These are phyloP conservation scores for Dictyostelium intermedium DNA, from an alignment of 78 protist genomes.

Conservation along the genomic window DNA sequence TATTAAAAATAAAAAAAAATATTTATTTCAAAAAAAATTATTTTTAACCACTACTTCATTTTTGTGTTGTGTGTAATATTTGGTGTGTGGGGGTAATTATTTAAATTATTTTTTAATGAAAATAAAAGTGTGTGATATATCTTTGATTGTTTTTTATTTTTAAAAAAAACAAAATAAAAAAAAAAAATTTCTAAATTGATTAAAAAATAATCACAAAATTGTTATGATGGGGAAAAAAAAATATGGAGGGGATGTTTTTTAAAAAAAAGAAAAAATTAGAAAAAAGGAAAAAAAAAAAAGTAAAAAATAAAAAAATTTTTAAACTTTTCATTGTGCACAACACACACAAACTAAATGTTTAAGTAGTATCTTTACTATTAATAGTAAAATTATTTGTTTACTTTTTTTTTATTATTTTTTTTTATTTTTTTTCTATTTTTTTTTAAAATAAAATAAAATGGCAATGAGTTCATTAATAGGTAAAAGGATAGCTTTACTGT, in stretches of 20 bases:
- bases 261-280: no score
- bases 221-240: no score
- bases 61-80: background rate
- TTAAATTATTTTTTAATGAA: background rate
- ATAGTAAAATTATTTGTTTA: background rate
- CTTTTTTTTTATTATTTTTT: background rate
- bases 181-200: no score
- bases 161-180: no score
- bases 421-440: background rate
- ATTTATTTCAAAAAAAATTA: background rate
- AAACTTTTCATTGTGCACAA: background rate
- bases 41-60: background rate
- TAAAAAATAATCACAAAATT: no score
- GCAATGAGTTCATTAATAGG: background rate
- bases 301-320: no score
- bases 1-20: background rate
- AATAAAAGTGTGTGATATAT: background rate
- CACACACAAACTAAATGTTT: background rate
- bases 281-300: no score
- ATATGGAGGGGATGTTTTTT: no score
- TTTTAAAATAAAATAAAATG: background rate
- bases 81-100: background rate
- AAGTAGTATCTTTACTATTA: no score
- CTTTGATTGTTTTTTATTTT: background rate
- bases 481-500: conserved; percentile 26